Percentiles rank a stretch among this genome's conserved stretches.
These are phyloP conservation scores for Stygiomarasmius scandens DNA, from an alignment of 1,284 basidiomycete species.

Conservation along the genomic window DNA sequence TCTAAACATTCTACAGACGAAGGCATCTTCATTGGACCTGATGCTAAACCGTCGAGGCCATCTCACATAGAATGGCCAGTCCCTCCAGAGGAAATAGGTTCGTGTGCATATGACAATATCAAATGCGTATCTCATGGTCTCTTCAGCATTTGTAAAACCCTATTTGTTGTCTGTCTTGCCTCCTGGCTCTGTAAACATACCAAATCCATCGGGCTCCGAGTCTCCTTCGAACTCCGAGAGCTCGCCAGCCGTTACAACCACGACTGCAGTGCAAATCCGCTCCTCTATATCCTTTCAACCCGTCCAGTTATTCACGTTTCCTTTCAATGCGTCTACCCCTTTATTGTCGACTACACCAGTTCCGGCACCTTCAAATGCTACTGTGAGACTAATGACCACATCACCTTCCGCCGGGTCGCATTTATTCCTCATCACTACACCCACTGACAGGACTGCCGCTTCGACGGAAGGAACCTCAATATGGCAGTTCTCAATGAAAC, in stretches of 20 bases:
- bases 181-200: slow-evolving; percentile 55
- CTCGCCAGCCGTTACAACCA: slow-evolving; percentile 41
- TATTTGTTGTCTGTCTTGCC: slow-evolving; percentile 85
- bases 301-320: slow-evolving; percentile 69
- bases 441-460: slow-evolving; percentile 67
- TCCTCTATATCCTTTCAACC: slow-evolving; percentile 73
- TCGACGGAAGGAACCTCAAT: slow-evolving; percentile 72
- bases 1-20: slow-evolving; percentile 50
- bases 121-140: background rate
- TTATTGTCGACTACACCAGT: slow-evolving; percentile 29
- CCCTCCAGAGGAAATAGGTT: slow-evolving; percentile 82
- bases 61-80: slow-evolving; percentile 76
- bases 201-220: background rate
- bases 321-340: slow-evolving; percentile 45
- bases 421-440: slow-evolving; percentile 72
- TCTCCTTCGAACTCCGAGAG: slow-evolving; percentile 23
- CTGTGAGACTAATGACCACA: slow-evolving; percentile 60
- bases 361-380: slow-evolving; percentile 40
- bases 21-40: slow-evolving; percentile 72
- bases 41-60: slow-evolving; percentile 66
- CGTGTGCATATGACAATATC: slow-evolving; percentile 18
- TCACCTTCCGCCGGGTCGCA: slow-evolving; percentile 57
- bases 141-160: slow-evolving; percentile 76
- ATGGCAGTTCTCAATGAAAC: slow-evolving; percentile 74
- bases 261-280: slow-evolving; percentile 75